Evolutionary conservation across 1,284 basidiomycete species (phyloP), one percentile per base, ranked within the genome.

Genomic region (Porogramme epimiltina): DNA sequence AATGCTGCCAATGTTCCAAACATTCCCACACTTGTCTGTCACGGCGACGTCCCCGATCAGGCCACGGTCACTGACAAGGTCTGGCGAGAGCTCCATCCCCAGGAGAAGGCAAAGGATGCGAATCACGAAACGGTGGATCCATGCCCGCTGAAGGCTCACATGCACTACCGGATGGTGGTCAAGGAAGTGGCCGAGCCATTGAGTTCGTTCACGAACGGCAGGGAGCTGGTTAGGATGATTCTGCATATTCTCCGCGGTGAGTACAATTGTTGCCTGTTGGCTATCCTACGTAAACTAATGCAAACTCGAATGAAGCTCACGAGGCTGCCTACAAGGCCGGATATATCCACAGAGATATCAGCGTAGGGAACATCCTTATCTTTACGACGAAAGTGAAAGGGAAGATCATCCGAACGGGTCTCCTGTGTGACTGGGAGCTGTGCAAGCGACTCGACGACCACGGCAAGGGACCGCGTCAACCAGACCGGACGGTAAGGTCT

Each of bases 81-180:
- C 16, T 9, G 16, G 34, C 10, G 13, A 16, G n/a, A 37, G 8
- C 16, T 13, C 23, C 36, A 11, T 23, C 4, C 4, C 10, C 20
- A n/a, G 15, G 19, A 41, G 11, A 18, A 31, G 2, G 36, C 26
- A 11, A 28, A 28, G n/a, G 13, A 13, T 8, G 28, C 28, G 28
- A 31, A 31, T n/a, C 8, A 31, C 8, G 13, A 31, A 13, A 31
- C 13, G 8, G 28, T 13, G 28, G 13, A 31, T 13, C 28, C 6
- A 13, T 31, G 6, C 13, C 28, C 8, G 8, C 24, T 51, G 25
- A 47, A 47, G 51, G 11, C 28, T 1, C 51, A 49, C 34, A 25
- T 11, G 19, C 52, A 54, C 41, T 54, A 54, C 19, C 52, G 52
- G 2, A 25, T 54, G 10, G 47, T 54, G 2, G 44, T 49, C n/a